Evolutionary conservation across 495 filamentous ascomycete species (phyloP).

Genomic region (Penicillium flavigenum): DNA sequence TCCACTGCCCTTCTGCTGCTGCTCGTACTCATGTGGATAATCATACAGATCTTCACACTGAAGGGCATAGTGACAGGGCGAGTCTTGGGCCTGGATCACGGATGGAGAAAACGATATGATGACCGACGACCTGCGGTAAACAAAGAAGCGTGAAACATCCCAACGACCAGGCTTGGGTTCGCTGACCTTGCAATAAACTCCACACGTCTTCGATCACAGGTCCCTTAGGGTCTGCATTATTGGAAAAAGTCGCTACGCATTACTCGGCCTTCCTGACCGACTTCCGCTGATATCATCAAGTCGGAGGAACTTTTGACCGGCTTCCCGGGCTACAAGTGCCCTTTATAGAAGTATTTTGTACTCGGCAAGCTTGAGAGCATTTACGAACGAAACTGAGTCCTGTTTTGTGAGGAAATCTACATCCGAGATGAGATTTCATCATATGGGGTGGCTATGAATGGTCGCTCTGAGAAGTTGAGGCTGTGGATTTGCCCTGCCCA

Average conservation of each 20-base stretch:
- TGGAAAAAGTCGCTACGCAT: background rate
- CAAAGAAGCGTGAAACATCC: slow-evolving; percentile 12
- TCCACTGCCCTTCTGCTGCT: slow-evolving; percentile 31
- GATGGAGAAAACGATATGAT: slow-evolving; percentile 14
- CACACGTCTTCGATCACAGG: background rate
- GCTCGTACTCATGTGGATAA: slow-evolving; percentile 23
- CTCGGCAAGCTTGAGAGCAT: background rate
- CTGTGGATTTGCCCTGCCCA: background rate
- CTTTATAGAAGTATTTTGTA: background rate
- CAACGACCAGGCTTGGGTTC: background rate
- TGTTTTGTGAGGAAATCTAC: background rate
- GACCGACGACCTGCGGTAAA: background rate
- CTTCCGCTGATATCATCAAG: background rate
- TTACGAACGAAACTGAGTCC: background rate
- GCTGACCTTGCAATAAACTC: background rate
- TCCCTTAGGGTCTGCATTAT: background rate
- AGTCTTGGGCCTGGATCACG: slow-evolving; percentile 26
- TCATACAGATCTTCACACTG: slow-evolving; percentile 26
- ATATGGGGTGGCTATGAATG: background rate
- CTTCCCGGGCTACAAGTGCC: background rate
- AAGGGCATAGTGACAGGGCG: slow-evolving; percentile 28
- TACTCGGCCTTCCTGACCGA: background rate
- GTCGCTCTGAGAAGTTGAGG: background rate
- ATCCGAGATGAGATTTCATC: background rate
- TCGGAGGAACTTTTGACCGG: background rate